Base-by-base conservation (phyloP, 805 yeast species). In the Hanseniaspora lindneri region DNA sequence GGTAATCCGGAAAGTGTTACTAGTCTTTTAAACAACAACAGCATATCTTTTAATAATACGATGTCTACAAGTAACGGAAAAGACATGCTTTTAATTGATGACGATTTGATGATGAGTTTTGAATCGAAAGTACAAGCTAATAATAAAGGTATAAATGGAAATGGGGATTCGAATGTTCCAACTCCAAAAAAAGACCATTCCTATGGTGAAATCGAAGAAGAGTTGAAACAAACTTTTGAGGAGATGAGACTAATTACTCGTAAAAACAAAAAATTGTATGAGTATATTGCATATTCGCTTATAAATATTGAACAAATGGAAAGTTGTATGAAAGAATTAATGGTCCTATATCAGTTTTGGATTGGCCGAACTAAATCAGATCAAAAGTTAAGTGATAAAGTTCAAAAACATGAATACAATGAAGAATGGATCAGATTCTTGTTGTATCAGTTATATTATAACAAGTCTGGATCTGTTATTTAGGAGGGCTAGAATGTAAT, bases 281-380 rank as follows among this genome's bases (percentile, higher is more conserved):
- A 69, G 24, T 86, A 83, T 60, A 64, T 89, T 54, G 89, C 88
- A 3, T 72, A 74, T 48, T 79, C 87, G 7, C 84, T 83, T 53
- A 74, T 89, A 3, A 83, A 88, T 58, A 63, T 87, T 30, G 83
- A 77, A 47, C 83, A 83, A 58, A 77, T 85, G 5, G 77, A 82
- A 37, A 89, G 83, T 52, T 80, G 87, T 11, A 77, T 87, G 25
- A 96, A 89, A 60, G 95, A 87, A 55, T 66, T 87, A 58, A 72
- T 89, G 36, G 77, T 83, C 3, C 63, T 88, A 3, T 89, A 88
- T 60, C 88, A 85, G 41, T 73, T 76, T 6, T 88, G 96, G 96
- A 43, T 43, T n/a, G 49, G 49, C 9, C 29, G 24, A 19, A 23
- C 28, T 4, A 23, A 24, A 10, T 8, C 17, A 13, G 32, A 36